phyloP scores from a whole-genome alignment of 2,329 filamentous ascomycete genomes.

The Penicillium oxalicum region DNA sequence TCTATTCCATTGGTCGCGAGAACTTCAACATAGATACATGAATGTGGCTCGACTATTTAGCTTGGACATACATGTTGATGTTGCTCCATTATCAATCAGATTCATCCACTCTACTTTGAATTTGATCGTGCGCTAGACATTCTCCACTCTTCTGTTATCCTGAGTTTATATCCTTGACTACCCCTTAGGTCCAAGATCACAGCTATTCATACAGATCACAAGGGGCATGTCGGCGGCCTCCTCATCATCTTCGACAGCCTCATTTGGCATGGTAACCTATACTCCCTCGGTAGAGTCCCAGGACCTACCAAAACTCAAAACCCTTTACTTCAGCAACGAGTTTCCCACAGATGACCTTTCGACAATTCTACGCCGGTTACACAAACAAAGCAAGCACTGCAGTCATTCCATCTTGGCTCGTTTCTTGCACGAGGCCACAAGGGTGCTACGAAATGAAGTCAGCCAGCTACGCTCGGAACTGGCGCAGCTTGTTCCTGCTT shows the following conservation, averaged over 20 bases:
- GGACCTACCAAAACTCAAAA: conserved; percentile 9
- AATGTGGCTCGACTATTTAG: too few relatives aligned
- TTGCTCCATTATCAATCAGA: too few relatives aligned
- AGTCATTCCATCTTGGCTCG: conserved; percentile 32
- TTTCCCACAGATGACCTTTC: conserved; percentile 43
- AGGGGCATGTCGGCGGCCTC: too few relatives aligned
- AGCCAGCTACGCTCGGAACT: conserved; percentile 11
- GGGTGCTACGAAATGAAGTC: conserved; percentile 39
- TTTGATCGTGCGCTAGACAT: too few relatives aligned
- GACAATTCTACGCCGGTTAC: conserved; percentile 37
- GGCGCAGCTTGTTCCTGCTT: conserved; percentile 17
- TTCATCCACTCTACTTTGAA: too few relatives aligned
- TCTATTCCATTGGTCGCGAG: too few relatives aligned
- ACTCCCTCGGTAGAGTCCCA: neutral
- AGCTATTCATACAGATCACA: too few relatives aligned
- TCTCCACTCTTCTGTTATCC: too few relatives aligned
- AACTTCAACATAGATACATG: too few relatives aligned
- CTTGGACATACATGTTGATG: too few relatives aligned
- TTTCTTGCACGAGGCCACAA: conserved; percentile 41
- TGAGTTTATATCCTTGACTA: too few relatives aligned
- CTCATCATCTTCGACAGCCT: neutral
- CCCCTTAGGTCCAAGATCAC: too few relatives aligned
- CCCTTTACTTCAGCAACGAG: conserved; percentile 47
- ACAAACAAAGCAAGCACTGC: conserved; percentile 35
- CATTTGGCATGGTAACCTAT: neutral